Evolutionary conservation across 306 rosid species (phyloP), one percentile per base, ranked within the genome.

Genomic region (Inga leiocalycina): DNA sequence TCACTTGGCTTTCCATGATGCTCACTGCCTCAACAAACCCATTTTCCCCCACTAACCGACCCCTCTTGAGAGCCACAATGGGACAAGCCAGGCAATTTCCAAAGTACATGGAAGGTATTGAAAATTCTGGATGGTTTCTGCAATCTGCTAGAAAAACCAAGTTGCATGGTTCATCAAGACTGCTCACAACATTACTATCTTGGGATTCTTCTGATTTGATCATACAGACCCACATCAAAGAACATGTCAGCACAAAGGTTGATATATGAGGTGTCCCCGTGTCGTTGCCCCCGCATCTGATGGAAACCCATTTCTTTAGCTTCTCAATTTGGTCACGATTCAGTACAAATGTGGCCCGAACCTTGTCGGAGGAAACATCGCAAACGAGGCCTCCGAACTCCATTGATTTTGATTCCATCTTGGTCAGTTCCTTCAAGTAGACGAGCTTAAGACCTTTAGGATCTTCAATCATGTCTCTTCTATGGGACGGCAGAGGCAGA

Each of bases 61-160:
- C 35, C 77, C 51, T 78, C 75, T 67, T 37, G 2, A 81, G 17
- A 1, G 19, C 2, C 30, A 74, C 85, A 15, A 17, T 0, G 20
- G 56, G 14, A 43, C 0, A 0, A 8, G 2, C 16, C 2, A 76
- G 4, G 57, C 85, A 84, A 12, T 87, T 87, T 3, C 87, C 90
- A 59, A 84, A 87, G 20, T 81, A 87, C 10, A 56, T 56, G 3
- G 19, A 41, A 15, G 94, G 87, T 68, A 87, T 5, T 7, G 85
- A 70, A 64, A 79, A 32, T 24, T 80, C 66, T 11, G 80, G 39
- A 41, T 39, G 78, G 12, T 79, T 68, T 15, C 93, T 72, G 17
- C 92, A 89, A 83, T 89, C 91, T 10, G 87, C 95, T 22, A 64
- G 20, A 65, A 88, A 78, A 0, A 37, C 9, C 0, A 91, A 76